Evolutionary conservation across 2,329 filamentous ascomycete species (phyloP).

Genomic region (Neophaeococcomyces mojaviensis): DNA sequence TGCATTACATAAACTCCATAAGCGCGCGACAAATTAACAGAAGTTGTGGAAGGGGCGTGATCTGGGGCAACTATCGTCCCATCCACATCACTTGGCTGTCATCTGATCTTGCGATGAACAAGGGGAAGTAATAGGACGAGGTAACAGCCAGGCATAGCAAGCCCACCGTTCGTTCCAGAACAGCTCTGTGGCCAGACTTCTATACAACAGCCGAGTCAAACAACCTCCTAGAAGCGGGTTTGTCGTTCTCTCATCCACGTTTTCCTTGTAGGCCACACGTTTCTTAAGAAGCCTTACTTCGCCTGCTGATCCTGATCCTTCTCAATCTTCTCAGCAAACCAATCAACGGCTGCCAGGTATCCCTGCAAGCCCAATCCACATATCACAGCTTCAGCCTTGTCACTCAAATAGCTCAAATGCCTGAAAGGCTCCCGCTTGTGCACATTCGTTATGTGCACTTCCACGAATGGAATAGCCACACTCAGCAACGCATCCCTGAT

Average conservation of each 20-base stretch:
- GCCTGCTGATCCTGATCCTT: constrained; percentile 12
- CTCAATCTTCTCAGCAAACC: constrained; percentile 32
- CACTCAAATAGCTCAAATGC: constrained; percentile 63
- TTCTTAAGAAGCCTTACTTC: not conserved
- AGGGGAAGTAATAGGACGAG: too few species aligned
- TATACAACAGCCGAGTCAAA: too few species aligned
- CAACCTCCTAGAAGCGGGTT: too few species aligned
- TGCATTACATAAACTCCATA: too few species aligned
- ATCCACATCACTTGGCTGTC: too few species aligned
- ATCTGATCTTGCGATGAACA: too few species aligned
- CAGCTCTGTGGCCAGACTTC: too few species aligned
- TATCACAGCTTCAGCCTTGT: constrained; percentile 68
- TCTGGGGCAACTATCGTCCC: too few species aligned
- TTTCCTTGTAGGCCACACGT: constrained; percentile 36
- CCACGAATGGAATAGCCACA: constrained; percentile 65
- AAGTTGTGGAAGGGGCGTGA: constrained; percentile 47
- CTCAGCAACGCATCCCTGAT: constrained; percentile 66
- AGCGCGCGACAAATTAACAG: too few species aligned
- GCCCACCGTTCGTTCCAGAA: too few species aligned
- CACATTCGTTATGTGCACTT: constrained; percentile 70
- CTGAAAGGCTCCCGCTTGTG: constrained; percentile 63
- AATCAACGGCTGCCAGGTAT: constrained; percentile 55
- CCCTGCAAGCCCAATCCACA: constrained; percentile 60
- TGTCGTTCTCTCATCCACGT: too few species aligned
- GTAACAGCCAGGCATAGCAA: too few species aligned